These are phyloP conservation scores for Epicoccum sorghinum DNA, from an alignment of 2,329 filamentous ascomycete species.

Conservation along the genomic window DNA sequence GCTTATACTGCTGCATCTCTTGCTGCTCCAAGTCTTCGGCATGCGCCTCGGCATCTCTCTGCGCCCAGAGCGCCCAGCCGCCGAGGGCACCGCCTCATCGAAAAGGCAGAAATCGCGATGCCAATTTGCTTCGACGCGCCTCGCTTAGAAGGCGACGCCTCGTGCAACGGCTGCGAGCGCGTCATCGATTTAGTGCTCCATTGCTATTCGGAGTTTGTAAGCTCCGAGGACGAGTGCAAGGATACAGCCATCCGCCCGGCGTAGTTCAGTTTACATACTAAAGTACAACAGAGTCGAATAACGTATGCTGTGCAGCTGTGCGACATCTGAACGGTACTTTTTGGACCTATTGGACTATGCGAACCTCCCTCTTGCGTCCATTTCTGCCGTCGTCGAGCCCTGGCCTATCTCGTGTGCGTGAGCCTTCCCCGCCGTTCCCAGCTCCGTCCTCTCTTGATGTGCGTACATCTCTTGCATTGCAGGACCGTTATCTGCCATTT, in stretches of 20 bases:
- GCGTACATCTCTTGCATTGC: not conserved
- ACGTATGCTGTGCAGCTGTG: not conserved
- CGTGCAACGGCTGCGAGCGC: slow-evolving; percentile 3
- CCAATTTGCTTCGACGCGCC: slow-evolving; percentile 12
- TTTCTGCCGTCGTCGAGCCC: not conserved
- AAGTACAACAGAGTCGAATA: too few relatives aligned
- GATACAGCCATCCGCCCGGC: not conserved
- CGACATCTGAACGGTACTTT: not conserved
- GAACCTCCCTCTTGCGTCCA: not conserved
- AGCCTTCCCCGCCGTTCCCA: not conserved
- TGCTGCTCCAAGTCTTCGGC: not conserved
- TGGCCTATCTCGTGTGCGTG: not conserved
- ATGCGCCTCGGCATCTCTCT: not conserved
- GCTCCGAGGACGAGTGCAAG: not conserved
- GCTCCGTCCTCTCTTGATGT: not conserved
- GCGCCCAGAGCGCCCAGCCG: slow-evolving; percentile 17
- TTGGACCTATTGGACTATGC: not conserved
- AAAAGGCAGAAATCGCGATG: slow-evolving; percentile 20
- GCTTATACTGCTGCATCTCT: not conserved
- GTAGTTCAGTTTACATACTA: too few relatives aligned
- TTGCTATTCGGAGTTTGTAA: not conserved
- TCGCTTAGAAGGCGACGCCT: slow-evolving; percentile 18
- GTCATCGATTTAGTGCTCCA: slow-evolving; percentile 8
- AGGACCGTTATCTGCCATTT: not conserved
- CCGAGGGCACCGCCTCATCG: slow-evolving; percentile 14